Conservation (phyloP, 2,329 filamentous ascomycete species). For the Neopestalotiopsis rosae region DNA sequence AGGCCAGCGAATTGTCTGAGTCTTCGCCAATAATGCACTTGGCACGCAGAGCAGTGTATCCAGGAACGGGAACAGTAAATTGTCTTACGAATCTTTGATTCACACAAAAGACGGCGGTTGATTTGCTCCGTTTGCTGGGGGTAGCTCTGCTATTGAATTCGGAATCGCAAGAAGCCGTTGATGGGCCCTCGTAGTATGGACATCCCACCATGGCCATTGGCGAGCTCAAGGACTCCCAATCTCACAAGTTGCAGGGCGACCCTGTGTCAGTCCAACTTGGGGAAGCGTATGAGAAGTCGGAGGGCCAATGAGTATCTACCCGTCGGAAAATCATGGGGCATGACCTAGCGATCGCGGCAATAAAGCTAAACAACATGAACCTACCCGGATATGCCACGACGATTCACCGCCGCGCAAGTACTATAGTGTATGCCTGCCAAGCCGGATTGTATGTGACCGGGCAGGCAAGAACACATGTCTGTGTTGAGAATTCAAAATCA, state of each 20-base stretch:
- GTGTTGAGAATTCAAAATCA: neutral
- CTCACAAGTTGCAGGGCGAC: neutral
- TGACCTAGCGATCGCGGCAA: neutral
- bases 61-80: neutral
- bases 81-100: neutral
- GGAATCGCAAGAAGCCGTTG: conserved; percentile 9
- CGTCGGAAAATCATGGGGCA: neutral
- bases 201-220: neutral
- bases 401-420: conserved; percentile 6
- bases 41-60: neutral
- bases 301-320: neutral
- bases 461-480: neutral
- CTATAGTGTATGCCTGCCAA: conserved; percentile 10
- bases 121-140: neutral
- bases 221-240: neutral
- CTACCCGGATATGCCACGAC: conserved; percentile 12
- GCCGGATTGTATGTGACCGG: neutral
- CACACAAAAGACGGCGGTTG: neutral
- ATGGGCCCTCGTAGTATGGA: neutral
- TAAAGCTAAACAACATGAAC: neutral
- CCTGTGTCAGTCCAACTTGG: neutral
- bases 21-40: neutral
- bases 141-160: neutral
- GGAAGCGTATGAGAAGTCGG: neutral
- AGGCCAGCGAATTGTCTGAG: too few species aligned